These are phyloP conservation scores for Aspergillus calidoustus DNA, from an alignment of 2,329 filamentous ascomycete genomes.

Conservation along the genomic window DNA sequence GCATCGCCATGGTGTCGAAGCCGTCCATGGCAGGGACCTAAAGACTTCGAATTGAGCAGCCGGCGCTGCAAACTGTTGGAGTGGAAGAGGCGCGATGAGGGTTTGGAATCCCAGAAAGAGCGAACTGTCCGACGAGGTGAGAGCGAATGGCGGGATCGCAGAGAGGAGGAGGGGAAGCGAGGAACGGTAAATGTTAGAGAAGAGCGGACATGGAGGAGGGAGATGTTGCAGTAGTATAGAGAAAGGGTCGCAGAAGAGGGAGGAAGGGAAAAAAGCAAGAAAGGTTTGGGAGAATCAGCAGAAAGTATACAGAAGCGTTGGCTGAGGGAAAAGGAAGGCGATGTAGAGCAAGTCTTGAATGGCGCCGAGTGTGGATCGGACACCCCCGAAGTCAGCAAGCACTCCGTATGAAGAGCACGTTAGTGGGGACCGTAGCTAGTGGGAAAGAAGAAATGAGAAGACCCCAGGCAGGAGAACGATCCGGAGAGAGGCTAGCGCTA, in stretches of 20 bases:
- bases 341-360: slow-evolving; percentile 14
- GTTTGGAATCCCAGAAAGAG: not conserved
- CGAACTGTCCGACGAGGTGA: not conserved
- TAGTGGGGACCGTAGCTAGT: slow-evolving; percentile 23
- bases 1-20: slow-evolving; percentile 66
- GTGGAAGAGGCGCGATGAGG: not conserved
- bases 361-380: slow-evolving; percentile 27
- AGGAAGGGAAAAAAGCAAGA: slow-evolving; percentile 5
- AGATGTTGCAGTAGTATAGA: slow-evolving; percentile 11
- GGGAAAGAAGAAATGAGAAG: slow-evolving; percentile 17
- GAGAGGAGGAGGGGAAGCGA: not conserved
- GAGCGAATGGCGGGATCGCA: not conserved
- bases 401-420: slow-evolving; percentile 18
- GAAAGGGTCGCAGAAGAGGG: slow-evolving; percentile 17
- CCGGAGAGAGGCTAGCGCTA: slow-evolving; percentile 22
- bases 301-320: slow-evolving; percentile 15
- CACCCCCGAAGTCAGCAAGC: slow-evolving; percentile 26
- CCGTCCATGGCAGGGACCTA: slow-evolving; percentile 52
- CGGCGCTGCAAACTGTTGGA: not conserved
- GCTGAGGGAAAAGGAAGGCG: not conserved
- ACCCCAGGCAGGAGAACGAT: slow-evolving; percentile 20
- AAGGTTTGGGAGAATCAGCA: slow-evolving; percentile 10
- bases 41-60: not conserved
- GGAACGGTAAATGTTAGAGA: slow-evolving; percentile 13
- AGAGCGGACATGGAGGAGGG: slow-evolving; percentile 13